These are phyloP conservation scores for baker's yeast (Saccharomyces cerevisiae) DNA, from an alignment of 805 yeast species.

Conservation along the genomic window DNA sequence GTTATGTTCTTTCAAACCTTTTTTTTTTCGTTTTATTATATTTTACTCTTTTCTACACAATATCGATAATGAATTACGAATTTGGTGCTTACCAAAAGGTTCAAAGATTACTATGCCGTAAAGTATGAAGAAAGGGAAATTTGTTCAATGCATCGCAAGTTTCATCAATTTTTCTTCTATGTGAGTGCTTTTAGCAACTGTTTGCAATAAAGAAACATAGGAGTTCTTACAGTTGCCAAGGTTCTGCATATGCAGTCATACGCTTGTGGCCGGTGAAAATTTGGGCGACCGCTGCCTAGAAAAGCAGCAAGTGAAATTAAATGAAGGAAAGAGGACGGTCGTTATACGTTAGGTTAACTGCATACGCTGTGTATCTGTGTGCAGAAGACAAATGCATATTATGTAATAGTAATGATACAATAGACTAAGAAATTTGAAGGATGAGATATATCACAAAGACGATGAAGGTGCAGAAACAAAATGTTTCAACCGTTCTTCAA, in stretches of 20 bases:
- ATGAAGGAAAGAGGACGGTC: not conserved
- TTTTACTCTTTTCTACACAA: not conserved
- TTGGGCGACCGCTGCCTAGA: not conserved
- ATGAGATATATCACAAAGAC: constrained; percentile 2
- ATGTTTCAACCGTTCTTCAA: constrained; percentile 7
- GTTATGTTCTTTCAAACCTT: not conserved
- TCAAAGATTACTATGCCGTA: not conserved
- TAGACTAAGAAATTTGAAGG: not conserved
- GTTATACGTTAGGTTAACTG: not conserved
- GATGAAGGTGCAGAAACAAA: constrained; percentile 1
- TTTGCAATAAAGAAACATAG: not conserved
- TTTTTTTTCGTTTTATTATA: not conserved
- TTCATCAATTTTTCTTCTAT: not conserved
- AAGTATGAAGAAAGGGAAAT: not conserved
- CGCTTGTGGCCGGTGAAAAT: not conserved
- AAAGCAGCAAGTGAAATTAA: not conserved
- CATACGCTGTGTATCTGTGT: not conserved
- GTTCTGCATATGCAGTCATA: not conserved
- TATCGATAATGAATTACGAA: not conserved
- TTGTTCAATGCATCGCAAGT: not conserved
- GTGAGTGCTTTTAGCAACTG: not conserved
- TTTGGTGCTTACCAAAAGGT: not conserved
- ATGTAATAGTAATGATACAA: not conserved
- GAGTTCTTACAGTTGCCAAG: not conserved
- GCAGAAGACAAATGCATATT: not conserved